A percentile compares a stretch with the other conserved stretches of the same genome.
phyloP scores from a whole-genome alignment of 768 basidiomycete species.

The Mycena capillaripes region DNA sequence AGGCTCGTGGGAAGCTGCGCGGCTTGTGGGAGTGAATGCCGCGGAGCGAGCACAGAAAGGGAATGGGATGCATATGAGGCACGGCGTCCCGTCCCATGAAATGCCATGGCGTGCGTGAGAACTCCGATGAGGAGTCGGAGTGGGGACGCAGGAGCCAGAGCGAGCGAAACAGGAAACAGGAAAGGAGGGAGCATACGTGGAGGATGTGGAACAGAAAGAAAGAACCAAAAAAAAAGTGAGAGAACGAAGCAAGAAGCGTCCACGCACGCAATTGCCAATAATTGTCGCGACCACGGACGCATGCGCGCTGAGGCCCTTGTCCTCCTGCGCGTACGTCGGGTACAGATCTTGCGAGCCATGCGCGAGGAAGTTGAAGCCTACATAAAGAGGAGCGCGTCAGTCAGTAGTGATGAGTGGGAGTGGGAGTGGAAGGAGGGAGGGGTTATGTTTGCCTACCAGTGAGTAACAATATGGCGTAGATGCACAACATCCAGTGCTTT shows the following conservation, averaged over 20 bases:
- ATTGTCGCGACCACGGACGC: slow-evolving; percentile 83
- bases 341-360: slow-evolving; percentile 84
- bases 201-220: background rate
- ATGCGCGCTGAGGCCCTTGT: slow-evolving; percentile 72
- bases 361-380: slow-evolving; percentile 69
- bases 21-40: no score
- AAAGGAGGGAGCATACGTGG: no score
- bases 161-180: no score
- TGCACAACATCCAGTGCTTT: slow-evolving; percentile 85
- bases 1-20: no score
- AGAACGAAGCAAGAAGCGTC: slow-evolving; percentile 7
- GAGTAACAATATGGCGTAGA: slow-evolving; percentile 89
- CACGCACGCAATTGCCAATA: slow-evolving; percentile 75
- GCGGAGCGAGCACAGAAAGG: no score
- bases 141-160: no score
- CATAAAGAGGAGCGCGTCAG: background rate
- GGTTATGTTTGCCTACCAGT: slow-evolving; percentile 53
- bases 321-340: slow-evolving; percentile 77
- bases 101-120: no score
- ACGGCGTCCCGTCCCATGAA: no score
- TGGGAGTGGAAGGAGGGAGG: background rate
- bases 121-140: no score
- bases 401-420: background rate
- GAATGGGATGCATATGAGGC: no score
- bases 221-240: no score